These are phyloP conservation scores for Zygotorulaspora chibaensis DNA, from an alignment of 805 yeast species.

Conservation along the genomic window DNA sequence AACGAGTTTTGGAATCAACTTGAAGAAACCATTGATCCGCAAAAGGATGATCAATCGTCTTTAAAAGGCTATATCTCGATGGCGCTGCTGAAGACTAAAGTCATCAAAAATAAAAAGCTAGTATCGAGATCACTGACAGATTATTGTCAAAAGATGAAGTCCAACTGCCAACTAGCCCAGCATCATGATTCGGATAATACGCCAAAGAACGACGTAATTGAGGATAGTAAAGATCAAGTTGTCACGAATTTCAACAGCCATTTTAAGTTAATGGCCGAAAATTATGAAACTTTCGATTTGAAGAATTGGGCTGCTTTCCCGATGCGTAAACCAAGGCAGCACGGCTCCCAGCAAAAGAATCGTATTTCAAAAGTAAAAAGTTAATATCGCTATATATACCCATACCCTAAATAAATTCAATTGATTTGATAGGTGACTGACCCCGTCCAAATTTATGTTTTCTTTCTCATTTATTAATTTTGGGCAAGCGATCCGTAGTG, in stretches of 20 bases:
- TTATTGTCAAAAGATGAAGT: constrained; percentile 14
- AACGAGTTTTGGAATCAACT: constrained; percentile 21
- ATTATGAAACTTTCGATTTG: constrained; percentile 28
- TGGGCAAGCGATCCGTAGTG: too few species aligned
- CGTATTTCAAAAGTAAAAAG: constrained; percentile 13
- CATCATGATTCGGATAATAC: constrained; percentile 1
- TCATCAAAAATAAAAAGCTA: constrained; percentile 16
- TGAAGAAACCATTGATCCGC: constrained; percentile 5
- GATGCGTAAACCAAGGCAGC: constrained; percentile 3
- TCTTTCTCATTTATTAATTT: background rate
- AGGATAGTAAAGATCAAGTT: constrained; percentile 13
- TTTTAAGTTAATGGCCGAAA: constrained; percentile 29
- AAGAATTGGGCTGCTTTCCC: constrained; percentile 13
- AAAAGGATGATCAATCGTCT: constrained; percentile 9
- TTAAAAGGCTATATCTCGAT: constrained; percentile 25
- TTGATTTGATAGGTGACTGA: background rate
- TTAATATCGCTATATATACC: constrained; percentile 1
- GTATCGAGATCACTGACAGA: constrained; percentile 12
- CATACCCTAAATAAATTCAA: background rate
- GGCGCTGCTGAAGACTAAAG: constrained; percentile 23
- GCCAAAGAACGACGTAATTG: background rate
- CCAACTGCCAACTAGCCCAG: background rate
- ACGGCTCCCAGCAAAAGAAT: constrained; percentile 7
- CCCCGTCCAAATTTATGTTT: background rate
- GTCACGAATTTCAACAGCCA: constrained; percentile 27